Evolutionary conservation across 768 basidiomycete species (phyloP), one percentile per base, ranked within the genome.

Genomic region (Dendrothele bispora): DNA sequence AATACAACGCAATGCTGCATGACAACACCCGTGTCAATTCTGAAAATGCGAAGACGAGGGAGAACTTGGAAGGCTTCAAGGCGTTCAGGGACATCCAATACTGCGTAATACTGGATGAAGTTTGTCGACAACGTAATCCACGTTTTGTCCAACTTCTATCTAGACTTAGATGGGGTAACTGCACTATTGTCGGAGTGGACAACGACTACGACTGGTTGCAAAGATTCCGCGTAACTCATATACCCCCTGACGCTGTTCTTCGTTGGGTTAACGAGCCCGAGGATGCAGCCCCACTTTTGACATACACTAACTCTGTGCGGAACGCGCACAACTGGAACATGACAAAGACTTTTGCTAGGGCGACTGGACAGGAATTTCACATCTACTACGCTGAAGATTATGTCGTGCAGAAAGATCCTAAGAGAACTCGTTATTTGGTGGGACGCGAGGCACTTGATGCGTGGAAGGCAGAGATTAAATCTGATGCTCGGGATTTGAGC

Each of bases 61-160:
- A 39, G n/a, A 52, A 52, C n/a, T 10, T 52, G n/a, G n/a, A n/a
- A n/a, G n/a, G n/a, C n/a, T n/a, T n/a, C n/a, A n/a, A n/a, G n/a
- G n/a, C n/a, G n/a, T 55, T 45, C 20, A 40, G 46, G 39, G 11
- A 50, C 2, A 52, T 55, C 6, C 15, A 30, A 7, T 29, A 49
- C 12, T 55, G 54, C 21, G 51, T 55, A 1, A 28, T 55, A 18
- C 41, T 55, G 1, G 50, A 55, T n/a, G 54, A 55, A n/a, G 34
- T 55, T 20, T 50, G 51, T 7, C 50, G 48, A 4, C 54, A 55
- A 28, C 22, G 20, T 34, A 38, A 45, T 39, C 54, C 54, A 1
- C 41, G 46, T 7, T 49, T 28, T 20, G 43, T 46, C 15, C 50
- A 35, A 5, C 34, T 51, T 1, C 37, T 55, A 0, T 28, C 43